Conservation (phyloP, 108 stramenopile species). For the Pseudonitzschia multiseries region DNA sequence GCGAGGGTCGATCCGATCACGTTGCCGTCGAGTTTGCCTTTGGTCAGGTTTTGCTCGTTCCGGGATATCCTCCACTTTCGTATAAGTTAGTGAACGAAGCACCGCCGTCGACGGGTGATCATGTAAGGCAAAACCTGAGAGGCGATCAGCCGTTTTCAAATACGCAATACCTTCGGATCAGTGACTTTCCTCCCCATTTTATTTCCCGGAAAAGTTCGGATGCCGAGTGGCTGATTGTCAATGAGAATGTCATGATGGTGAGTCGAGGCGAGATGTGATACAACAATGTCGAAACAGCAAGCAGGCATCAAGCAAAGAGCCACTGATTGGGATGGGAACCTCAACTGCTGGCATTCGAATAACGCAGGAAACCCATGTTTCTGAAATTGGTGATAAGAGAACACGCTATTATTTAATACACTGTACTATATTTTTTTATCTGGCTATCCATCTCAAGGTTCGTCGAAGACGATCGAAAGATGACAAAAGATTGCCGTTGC, state of each 20-base stretch:
- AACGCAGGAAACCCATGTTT: no score
- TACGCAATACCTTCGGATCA: conserved; percentile 3
- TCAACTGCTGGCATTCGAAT: no score
- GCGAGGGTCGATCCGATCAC: neutral
- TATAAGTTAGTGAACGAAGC: neutral
- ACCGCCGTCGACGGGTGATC: conserved; percentile 2
- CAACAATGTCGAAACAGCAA: no score
- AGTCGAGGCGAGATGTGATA: neutral
- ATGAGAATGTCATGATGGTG: conserved; percentile 18
- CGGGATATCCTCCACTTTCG: conserved; percentile 9
- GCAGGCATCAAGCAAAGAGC: no score
- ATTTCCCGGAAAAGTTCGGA: conserved; percentile 8
- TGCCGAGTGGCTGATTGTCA: conserved; percentile 24
- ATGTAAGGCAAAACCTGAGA: neutral
- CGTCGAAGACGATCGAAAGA: no score
- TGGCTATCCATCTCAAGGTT: no score
- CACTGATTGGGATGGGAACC: no score
- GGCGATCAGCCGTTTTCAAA: conserved; percentile 9
- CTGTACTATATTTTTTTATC: no score
- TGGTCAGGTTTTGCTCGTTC: neutral
- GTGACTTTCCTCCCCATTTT: conserved; percentile 19
- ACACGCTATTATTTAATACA: no score
- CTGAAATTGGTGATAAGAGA: no score
- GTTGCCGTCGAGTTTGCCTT: neutral
- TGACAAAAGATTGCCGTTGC: no score